phyloP scores from a whole-genome alignment of 768 basidiomycete species.

The Tylopilus rubrobrunneus region DNA sequence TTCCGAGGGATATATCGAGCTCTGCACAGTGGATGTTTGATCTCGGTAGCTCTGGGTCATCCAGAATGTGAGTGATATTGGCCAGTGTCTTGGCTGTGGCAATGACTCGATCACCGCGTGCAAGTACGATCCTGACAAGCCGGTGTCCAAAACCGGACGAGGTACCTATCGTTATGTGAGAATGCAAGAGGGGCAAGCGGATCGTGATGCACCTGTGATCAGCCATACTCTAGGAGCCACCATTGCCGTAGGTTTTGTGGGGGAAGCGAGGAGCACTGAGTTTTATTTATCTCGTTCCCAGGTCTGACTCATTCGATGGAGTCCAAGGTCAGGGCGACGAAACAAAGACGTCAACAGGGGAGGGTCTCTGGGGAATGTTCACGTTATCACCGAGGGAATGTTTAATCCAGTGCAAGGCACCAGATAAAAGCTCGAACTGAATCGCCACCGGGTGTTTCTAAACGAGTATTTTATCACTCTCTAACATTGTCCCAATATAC shows the following conservation, averaged over 20 bases:
- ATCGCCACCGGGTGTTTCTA: neutral
- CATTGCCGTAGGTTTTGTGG: neutral
- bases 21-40: slow-evolving; percentile 41
- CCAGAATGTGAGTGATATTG: slow-evolving; percentile 35
- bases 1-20: slow-evolving; percentile 50
- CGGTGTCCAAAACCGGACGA: slow-evolving; percentile 59
- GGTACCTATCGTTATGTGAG: slow-evolving; percentile 36
- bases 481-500: neutral
- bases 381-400: too few species aligned
- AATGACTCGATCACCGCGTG: slow-evolving; percentile 59
- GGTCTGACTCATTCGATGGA: neutral
- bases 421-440: too few species aligned
- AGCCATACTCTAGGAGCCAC: slow-evolving; percentile 16
- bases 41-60: neutral
- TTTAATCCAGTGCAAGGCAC: too few species aligned
- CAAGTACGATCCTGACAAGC: slow-evolving; percentile 43
- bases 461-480: neutral
- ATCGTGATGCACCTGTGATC: slow-evolving; percentile 16
- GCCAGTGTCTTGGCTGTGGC: slow-evolving; percentile 49
- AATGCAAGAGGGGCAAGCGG: too few species aligned
- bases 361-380: too few species aligned
- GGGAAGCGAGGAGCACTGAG: neutral
- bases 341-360: too few species aligned
- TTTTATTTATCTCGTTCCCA: neutral
- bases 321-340: too few species aligned